phyloP scores from a whole-genome alignment of 2,329 filamentous ascomycete genomes.

The Diplocarpon rosae region DNA sequence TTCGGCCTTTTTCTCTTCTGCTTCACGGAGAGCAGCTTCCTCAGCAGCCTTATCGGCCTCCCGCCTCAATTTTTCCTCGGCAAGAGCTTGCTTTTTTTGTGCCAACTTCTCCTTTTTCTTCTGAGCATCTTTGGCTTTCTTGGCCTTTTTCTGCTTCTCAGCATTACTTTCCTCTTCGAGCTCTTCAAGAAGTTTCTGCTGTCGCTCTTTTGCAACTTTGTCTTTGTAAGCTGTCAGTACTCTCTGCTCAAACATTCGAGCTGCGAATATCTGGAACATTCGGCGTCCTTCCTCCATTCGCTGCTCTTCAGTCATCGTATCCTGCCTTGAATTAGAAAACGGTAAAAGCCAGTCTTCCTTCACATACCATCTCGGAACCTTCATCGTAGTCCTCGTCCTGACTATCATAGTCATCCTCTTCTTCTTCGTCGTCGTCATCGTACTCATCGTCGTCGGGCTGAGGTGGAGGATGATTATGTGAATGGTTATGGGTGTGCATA shows the following conservation, averaged over 20 bases:
- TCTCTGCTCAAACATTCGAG: slow-evolving; percentile 96
- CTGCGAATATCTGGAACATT: slow-evolving; percentile 99
- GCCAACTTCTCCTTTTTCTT: slow-evolving; percentile 92
- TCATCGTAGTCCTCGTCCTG: slow-evolving; percentile 63
- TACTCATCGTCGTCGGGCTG: slow-evolving; percentile 62
- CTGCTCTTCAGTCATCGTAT: slow-evolving; percentile 94
- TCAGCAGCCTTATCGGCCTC: slow-evolving; percentile 86
- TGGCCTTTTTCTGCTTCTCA: slow-evolving; percentile 71
- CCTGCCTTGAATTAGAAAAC: slow-evolving; percentile 44
- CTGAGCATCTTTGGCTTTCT: slow-evolving; percentile 87
- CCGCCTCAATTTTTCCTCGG: slow-evolving; percentile 81
- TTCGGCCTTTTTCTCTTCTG: slow-evolving; percentile 68
- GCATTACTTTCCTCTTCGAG: slow-evolving; percentile 73
- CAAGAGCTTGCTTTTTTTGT: slow-evolving; percentile 74
- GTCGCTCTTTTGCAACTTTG: slow-evolving; percentile 88
- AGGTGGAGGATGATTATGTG: slow-evolving; percentile 59
- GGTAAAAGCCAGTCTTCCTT: slow-evolving; percentile 15
- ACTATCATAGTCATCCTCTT: slow-evolving; percentile 51
- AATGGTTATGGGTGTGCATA: slow-evolving; percentile 29
- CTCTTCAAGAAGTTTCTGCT: slow-evolving; percentile 83
- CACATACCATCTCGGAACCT: slow-evolving; percentile 53
- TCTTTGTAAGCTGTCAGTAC: slow-evolving; percentile 96
- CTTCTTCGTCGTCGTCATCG: slow-evolving; percentile 45
- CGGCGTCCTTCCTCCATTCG: slow-evolving; percentile 96
- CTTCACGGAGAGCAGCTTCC: slow-evolving; percentile 63